Evolutionary conservation across 768 basidiomycete species (phyloP), one percentile per base, ranked within the genome.

Genomic region (Serendipita sp.): DNA sequence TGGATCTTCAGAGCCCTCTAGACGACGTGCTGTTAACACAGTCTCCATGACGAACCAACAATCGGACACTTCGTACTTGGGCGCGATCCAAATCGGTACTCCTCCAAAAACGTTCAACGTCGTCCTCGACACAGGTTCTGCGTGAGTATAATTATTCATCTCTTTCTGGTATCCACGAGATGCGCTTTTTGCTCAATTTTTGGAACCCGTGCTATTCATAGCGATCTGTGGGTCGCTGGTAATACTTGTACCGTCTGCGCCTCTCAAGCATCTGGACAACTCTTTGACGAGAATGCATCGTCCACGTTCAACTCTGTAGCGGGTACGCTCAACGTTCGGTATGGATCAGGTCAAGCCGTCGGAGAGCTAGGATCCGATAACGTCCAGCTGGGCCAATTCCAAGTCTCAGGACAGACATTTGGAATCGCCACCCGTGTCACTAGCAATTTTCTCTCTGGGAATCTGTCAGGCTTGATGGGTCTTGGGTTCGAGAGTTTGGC

Each of bases 401-500:
- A 78, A 1, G 71, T 91, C 29, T 63, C 70, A 5, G 64, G 68
- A 3, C 88, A 91, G 69, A 72, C 69, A 11, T 78, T 90, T 69
- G 63, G 45, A 29, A 16, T 52, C 23, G 23, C n/a, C 29, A 46
- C 63, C 10, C 23, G 37, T 10, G 23, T 64, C 34, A 64, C 27
- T 27, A 40, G 23, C 34, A 8, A 55, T 16, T 44, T 62, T 67
- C 55, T 62, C 29, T 36, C 73, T 27, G 79, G 79, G 3, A 65
- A 73, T 0, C 74, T 83, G 0, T 83, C 86, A 0, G 88, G 88
- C 27, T 83, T 91, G 69, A 76, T 91, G 77, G 88, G 88, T 15
- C 80, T 91, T 45, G 88, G 83, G 0, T 91, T 87, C 68, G 44
- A 74, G 18, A 66, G 77, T 16, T 79, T 91, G 52, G 79, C 88